Conservation (phyloP, 2,329 filamentous ascomycete species). For the Verticillium dahliae region DNA sequence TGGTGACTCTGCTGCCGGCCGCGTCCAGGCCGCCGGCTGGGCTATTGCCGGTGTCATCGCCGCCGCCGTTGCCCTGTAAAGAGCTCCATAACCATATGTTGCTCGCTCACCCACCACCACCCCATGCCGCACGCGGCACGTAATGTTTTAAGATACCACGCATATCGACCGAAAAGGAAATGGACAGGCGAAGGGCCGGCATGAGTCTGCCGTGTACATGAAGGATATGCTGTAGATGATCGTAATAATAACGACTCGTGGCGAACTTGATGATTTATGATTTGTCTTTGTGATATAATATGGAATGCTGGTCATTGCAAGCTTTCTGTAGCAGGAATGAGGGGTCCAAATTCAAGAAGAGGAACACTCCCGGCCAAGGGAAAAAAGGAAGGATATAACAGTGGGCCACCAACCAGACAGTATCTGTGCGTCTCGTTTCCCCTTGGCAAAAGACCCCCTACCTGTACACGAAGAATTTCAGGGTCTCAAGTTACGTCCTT, state of each 20-base stretch:
- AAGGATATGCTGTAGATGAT: not conserved
- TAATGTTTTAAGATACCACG: conserved; percentile 1
- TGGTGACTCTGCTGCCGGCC: conserved; percentile 15
- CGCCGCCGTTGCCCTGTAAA: conserved; percentile 23
- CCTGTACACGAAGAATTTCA: too few species aligned
- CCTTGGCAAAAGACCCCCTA: too few species aligned
- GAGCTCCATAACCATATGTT: not conserved
- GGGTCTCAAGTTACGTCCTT: too few species aligned
- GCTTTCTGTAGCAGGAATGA: too few species aligned
- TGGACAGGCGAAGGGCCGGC: not conserved
- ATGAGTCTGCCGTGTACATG: not conserved
- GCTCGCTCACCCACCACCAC: not conserved
- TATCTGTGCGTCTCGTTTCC: too few species aligned
- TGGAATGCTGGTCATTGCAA: too few species aligned
- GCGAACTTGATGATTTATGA: not conserved
- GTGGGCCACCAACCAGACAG: too few species aligned
- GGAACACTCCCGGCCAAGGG: too few species aligned
- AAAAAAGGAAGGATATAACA: too few species aligned
- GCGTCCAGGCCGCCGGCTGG: conserved; percentile 18
- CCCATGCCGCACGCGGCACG: not conserved
- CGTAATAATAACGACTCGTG: not conserved
- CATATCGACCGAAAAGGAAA: not conserved
- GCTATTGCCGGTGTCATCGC: conserved; percentile 21
- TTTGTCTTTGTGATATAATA: too few species aligned
- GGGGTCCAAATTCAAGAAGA: too few species aligned